Conservation (phyloP, 306 rosid genomes). For the Myrica gale region DNA sequence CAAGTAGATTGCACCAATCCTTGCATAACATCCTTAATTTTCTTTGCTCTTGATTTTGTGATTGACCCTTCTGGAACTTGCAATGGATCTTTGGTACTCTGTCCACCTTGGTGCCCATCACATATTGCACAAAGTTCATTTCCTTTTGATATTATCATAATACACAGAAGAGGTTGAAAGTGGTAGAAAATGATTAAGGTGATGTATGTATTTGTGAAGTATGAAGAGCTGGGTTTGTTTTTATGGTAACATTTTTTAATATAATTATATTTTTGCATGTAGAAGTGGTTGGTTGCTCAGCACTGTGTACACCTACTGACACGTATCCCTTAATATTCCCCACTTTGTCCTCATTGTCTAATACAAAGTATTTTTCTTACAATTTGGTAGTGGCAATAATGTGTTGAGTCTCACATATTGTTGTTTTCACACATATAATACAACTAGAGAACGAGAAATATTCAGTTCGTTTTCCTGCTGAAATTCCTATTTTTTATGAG, state of each 20-base stretch:
- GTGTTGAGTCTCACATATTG: neutral
- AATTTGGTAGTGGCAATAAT: too few species aligned
- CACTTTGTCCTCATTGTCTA: neutral
- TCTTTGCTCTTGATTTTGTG: too few species aligned
- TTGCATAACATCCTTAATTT: too few species aligned
- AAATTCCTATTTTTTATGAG: neutral
- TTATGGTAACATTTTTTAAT: neutral
- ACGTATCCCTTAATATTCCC: neutral
- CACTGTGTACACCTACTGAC: neutral
- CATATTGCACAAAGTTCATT: neutral
- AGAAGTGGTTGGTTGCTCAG: neutral
- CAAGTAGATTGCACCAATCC: too few species aligned
- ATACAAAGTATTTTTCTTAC: neutral
- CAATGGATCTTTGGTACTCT: too few species aligned
- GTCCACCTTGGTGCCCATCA: too few species aligned
- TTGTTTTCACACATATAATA: neutral
- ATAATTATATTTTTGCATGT: neutral
- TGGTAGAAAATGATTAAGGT: neutral
- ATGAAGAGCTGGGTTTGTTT: neutral
- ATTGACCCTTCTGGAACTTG: too few species aligned
- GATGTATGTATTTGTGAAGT: neutral
- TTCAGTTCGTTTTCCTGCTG: neutral
- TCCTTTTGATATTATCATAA: neutral
- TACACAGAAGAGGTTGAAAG: neutral
- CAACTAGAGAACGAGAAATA: neutral